Percentiles rank a stretch among this genome's conserved stretches.
phyloP scores from a whole-genome alignment of 805 yeast genomes.

The Wickerhamiella cacticola region DNA sequence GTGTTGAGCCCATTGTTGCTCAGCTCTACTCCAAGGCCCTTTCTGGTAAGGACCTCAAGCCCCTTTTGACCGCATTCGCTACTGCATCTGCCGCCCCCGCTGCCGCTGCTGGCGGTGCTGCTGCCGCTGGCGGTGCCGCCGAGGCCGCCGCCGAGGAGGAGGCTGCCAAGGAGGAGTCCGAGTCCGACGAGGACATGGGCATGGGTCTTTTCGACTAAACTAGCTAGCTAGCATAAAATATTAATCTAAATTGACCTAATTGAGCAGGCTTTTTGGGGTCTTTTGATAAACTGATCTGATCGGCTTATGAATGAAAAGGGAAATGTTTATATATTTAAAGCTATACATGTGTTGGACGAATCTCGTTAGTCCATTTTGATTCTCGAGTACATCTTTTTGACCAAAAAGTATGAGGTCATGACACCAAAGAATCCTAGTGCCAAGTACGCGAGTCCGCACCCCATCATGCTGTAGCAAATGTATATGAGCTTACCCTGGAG shows the following conservation, averaged over 20 bases:
- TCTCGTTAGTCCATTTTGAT: conserved; percentile 44
- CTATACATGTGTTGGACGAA: too few species aligned
- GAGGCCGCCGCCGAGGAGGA: conserved; percentile 44
- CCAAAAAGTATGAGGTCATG: conserved; percentile 57
- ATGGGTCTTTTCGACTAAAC: conserved; percentile 82
- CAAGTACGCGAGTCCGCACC: conserved; percentile 59
- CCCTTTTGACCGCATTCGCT: conserved; percentile 53
- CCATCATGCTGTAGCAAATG: conserved; percentile 66
- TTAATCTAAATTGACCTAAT: conserved; percentile 2
- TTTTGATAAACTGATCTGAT: too few species aligned
- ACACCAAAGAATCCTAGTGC: conserved; percentile 86
- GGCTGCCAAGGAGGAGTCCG: conserved; percentile 44
- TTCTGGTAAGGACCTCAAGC: conserved; percentile 72
- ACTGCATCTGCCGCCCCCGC: conserved; percentile 55
- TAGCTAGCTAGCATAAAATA: conserved; percentile 10
- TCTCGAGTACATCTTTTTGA: conserved; percentile 66
- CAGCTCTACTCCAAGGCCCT: conserved; percentile 81
- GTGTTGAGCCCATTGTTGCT: conserved; percentile 55
- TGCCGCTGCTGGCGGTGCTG: conserved; percentile 50
- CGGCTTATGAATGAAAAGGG: too few species aligned
- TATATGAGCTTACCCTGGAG: conserved; percentile 66
- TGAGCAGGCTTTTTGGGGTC: too few species aligned
- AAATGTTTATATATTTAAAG: too few species aligned
- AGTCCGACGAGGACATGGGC: conserved; percentile 81
- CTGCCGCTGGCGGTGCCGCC: conserved; percentile 52